A percentile compares a stretch with the other conserved stretches of the same genome.
These are phyloP conservation scores for Chrysopogon serrulatus DNA, from an alignment of 176 grass and related monocot species.

Conservation along the genomic window DNA sequence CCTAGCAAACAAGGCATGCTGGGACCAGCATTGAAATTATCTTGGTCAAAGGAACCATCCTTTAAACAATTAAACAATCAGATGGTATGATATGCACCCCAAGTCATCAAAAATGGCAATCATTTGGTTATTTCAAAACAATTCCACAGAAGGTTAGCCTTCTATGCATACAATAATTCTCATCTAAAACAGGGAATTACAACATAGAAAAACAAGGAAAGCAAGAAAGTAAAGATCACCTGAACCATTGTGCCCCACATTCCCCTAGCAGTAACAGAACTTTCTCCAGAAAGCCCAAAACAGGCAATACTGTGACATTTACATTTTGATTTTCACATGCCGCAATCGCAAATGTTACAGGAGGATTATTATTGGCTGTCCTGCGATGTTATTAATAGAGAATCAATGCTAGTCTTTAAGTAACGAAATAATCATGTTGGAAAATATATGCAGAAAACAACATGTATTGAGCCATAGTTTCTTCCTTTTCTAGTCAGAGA, in stretches of 20 bases:
- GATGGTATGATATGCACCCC: neutral
- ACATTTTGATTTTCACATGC: conserved; percentile 95
- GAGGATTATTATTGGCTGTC: conserved; percentile 86
- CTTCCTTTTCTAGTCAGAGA: neutral
- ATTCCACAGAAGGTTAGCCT: neutral
- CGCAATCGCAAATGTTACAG: conserved; percentile 92
- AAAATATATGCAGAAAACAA: neutral
- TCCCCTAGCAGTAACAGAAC: conserved; percentile 70
- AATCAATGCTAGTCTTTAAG: conserved; percentile 13
- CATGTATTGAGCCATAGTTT: neutral
- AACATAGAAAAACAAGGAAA: neutral
- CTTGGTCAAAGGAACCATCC: conserved; percentile 80
- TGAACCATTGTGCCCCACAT: conserved; percentile 90
- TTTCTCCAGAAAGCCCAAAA: conserved; percentile 82
- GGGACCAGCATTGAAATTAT: conserved; percentile 66
- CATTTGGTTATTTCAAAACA: conserved; percentile 12
- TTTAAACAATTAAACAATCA: conserved; percentile 41
- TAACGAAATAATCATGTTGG: neutral
- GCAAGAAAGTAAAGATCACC: conserved; percentile 30
- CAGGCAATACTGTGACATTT: conserved; percentile 78
- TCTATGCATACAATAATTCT: conserved; percentile 5
- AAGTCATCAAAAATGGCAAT: conserved; percentile 7
- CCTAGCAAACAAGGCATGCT: conserved; percentile 65
- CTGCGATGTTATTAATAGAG: conserved; percentile 36
- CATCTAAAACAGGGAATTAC: neutral